phyloP scores from a whole-genome alignment of 306 rosid genomes.

The Malus fusca region DNA sequence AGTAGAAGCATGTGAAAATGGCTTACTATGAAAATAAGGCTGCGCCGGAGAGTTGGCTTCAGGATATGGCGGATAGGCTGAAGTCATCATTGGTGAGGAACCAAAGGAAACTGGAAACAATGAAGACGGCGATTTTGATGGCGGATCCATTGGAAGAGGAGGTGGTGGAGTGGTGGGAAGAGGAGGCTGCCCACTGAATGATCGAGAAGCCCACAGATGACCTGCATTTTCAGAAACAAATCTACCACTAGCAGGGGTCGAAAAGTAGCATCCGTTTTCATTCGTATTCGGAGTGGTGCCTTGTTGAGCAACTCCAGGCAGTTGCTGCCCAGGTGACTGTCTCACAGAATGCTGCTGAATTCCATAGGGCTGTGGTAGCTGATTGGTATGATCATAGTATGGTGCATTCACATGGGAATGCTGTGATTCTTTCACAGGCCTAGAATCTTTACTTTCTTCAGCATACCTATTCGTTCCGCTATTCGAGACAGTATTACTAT shows the following conservation, averaged over 20 bases:
- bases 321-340: not conserved
- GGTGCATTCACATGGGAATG: slow-evolving; percentile 17
- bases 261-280: slow-evolving; percentile 26
- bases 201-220: slow-evolving; percentile 36
- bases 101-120: slow-evolving; percentile 49
- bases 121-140: slow-evolving; percentile 24
- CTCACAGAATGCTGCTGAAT: slow-evolving; percentile 9
- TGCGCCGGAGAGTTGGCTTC: slow-evolving; percentile 34
- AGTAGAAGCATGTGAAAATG: slow-evolving; percentile 37
- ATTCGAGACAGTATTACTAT: not conserved
- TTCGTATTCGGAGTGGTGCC: slow-evolving; percentile 11
- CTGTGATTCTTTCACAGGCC: slow-evolving; percentile 6
- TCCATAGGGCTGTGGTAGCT: slow-evolving; percentile 18
- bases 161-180: slow-evolving; percentile 78
- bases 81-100: slow-evolving; percentile 30
- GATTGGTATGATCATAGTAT: slow-evolving; percentile 17
- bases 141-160: slow-evolving; percentile 56
- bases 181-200: slow-evolving; percentile 56
- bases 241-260: slow-evolving; percentile 20
- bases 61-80: slow-evolving; percentile 36
- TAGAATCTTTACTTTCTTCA: slow-evolving; percentile 2
- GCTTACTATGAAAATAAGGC: slow-evolving; percentile 45
- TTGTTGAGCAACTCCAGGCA: slow-evolving; percentile 6
- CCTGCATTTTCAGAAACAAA: slow-evolving; percentile 21
- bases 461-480: not conserved